Percentiles rank a stretch among this genome's conserved stretches.
These are phyloP conservation scores for Entoloma clypeatum DNA, from an alignment of 1,284 basidiomycete genomes.

Conservation along the genomic window DNA sequence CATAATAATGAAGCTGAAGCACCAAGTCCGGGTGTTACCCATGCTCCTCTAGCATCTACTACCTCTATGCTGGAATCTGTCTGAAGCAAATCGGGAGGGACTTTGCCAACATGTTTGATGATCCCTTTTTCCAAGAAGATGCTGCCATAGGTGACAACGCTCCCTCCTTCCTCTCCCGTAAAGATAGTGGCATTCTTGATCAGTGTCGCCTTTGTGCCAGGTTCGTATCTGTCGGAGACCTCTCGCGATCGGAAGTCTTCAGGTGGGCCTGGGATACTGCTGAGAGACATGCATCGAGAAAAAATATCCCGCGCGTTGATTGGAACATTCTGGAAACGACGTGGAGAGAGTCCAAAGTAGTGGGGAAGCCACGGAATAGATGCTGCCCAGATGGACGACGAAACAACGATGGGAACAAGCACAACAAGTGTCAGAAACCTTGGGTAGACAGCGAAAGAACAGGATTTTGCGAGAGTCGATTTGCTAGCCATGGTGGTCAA, in stretches of 20 bases:
- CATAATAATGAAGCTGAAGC: conserved; percentile 14
- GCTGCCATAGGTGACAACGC: conserved; percentile 60
- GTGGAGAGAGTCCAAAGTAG: conserved; percentile 4
- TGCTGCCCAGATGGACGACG: conserved; percentile 17
- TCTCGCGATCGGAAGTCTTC: conserved; percentile 50
- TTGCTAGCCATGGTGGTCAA: conserved; percentile 22
- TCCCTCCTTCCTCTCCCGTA: conserved; percentile 68
- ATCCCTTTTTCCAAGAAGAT: conserved; percentile 58
- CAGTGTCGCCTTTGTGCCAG: conserved; percentile 59
- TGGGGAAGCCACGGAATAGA: conserved; percentile 9
- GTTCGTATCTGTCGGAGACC: conserved; percentile 68
- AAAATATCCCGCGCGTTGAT: conserved; percentile 29
- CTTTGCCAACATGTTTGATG: conserved; percentile 52
- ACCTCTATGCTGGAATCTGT: conserved; percentile 39
- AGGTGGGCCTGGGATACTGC: conserved; percentile 44
- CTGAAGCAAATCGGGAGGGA: conserved; percentile 38
- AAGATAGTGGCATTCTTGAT: conserved; percentile 80
- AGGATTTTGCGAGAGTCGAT: conserved; percentile 10
- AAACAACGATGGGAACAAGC: conserved; percentile 14
- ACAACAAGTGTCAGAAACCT: conserved; percentile 11
- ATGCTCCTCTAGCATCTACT: conserved; percentile 57
- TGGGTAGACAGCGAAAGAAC: conserved; percentile 2
- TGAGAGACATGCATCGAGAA: conserved; percentile 42
- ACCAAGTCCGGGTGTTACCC: conserved; percentile 69
- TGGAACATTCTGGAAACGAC: conserved; percentile 16